Evolutionary conservation across 2,329 filamentous ascomycete species (phyloP), one percentile per base, ranked within the genome.

Genomic region (Monosporascus sp.): DNA sequence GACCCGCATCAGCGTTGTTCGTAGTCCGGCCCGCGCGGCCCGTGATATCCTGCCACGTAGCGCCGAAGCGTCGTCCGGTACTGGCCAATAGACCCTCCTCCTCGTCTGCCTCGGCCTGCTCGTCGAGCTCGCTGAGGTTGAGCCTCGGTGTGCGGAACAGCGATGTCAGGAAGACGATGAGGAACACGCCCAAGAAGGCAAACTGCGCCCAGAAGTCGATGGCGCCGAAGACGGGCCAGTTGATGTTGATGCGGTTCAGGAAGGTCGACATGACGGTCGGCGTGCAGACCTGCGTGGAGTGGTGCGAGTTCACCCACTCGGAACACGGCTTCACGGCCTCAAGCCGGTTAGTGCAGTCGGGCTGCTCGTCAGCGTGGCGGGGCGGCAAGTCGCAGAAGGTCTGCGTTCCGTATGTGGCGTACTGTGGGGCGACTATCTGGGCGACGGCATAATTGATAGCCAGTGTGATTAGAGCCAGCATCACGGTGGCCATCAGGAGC

Each of bases 201-300:
- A 97, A 97, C 65, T 99, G 94, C 0, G 91, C 89, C 91, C 92
- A 99, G 71, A 97, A 99, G 61, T 90, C 82, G n/a, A 97, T 75
- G 11, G 87, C 85, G 11, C 94, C 94, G 65, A 99, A 96, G 68
- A 97, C 91, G 6, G 94, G 92, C 80, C 94, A 99, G 68, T 95
- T 96, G 65, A 96, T 82, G 22, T 89, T 92, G 56, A 97, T 84
- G 45, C 92, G 86, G 71, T 97, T 97, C 59, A 99, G 78, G 72
- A 99, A 96, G 0, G 90, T 96, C 55, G 89, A 94, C 69, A 92
- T 88, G 38, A 97, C 86, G 22, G 87, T 93, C 0, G 94, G 91
- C 1, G 92, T 97, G 78, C 94, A 99, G 22, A 96, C 86, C 55
- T 86, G 80, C 60, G 82, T 82, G 3, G 91, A 88, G n/a, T 81